Percentiles rank a stretch among this genome's conserved stretches.
Evolutionary conservation across 805 yeast genomes (phyloP).

Genomic region (Cyberlindnera mycetangii): DNA sequence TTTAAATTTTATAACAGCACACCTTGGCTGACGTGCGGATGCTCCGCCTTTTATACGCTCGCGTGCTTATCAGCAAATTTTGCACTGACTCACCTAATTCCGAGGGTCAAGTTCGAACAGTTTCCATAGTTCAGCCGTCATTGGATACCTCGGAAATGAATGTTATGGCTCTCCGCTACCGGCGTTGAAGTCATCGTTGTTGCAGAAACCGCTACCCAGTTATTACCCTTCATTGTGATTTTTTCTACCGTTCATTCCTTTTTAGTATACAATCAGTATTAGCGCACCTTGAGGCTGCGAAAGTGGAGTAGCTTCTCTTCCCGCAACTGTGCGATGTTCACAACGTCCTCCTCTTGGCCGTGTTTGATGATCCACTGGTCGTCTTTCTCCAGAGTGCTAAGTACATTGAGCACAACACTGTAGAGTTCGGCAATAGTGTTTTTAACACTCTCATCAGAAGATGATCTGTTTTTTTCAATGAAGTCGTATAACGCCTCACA

Average conservation of each 20-base stretch:
- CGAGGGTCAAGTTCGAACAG: not conserved
- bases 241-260: not conserved
- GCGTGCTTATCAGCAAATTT: conserved; percentile 6
- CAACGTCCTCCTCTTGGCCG: conserved; percentile 22
- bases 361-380: conserved; percentile 41
- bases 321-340: conserved; percentile 18
- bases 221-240: not conserved
- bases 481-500: conserved; percentile 42
- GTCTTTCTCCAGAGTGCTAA: conserved; percentile 34
- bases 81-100: conserved; percentile 6
- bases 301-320: conserved; percentile 11
- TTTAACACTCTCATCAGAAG: conserved; percentile 7
- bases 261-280: not conserved
- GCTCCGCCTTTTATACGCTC: conserved; percentile 1
- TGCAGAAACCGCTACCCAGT: not conserved
- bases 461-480: conserved; percentile 27
- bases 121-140: not conserved
- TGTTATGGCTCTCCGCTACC: not conserved
- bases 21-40: not conserved
- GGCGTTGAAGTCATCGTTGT: not conserved
- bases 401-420: conserved; percentile 37
- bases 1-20: not conserved
- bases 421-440: conserved; percentile 34
- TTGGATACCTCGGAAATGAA: not conserved
- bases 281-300: not conserved